Conservation (phyloP, 2,329 filamentous ascomycete genomes). For the Falciphora oryzae region DNA sequence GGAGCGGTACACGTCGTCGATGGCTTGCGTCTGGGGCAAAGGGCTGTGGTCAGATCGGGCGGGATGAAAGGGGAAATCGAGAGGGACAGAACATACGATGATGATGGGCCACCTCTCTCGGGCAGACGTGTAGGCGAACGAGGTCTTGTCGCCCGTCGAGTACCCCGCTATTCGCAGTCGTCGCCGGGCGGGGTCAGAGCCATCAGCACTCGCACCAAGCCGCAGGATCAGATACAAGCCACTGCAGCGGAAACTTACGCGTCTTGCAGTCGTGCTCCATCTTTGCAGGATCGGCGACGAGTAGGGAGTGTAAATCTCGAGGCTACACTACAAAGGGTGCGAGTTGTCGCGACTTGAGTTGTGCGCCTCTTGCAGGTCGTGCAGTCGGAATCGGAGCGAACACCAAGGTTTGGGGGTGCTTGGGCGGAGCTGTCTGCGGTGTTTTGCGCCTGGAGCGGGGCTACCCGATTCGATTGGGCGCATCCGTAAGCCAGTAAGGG, state of each 20-base stretch:
- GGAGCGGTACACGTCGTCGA: constrained; percentile 88
- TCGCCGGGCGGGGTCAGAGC: not conserved
- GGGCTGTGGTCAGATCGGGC: not conserved
- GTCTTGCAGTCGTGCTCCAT: constrained; percentile 76
- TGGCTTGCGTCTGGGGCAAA: constrained; percentile 67
- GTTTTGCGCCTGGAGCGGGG: not conserved
- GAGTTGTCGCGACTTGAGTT: not conserved
- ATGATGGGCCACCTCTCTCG: constrained; percentile 91
- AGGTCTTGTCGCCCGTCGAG: constrained; percentile 73
- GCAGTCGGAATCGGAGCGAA: not conserved
- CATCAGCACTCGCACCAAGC: not conserved
- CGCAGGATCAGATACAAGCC: not conserved
- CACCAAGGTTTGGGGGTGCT: not conserved
- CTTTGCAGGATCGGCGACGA: not conserved
- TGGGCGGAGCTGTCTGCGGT: not conserved
- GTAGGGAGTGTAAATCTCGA: not conserved
- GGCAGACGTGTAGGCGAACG: constrained; percentile 82
- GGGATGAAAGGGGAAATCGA: not conserved
- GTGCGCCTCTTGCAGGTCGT: too few relatives aligned
- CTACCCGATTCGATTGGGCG: not conserved
- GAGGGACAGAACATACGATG: constrained; percentile 53
- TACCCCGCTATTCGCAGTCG: constrained; percentile 56
- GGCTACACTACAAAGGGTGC: too few relatives aligned
- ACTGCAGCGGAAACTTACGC: constrained; percentile 43
- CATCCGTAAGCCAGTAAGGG: too few relatives aligned